Evolutionary conservation across 106 monocot species (phyloP).

Genomic region (Dendrobium catenatum): DNA sequence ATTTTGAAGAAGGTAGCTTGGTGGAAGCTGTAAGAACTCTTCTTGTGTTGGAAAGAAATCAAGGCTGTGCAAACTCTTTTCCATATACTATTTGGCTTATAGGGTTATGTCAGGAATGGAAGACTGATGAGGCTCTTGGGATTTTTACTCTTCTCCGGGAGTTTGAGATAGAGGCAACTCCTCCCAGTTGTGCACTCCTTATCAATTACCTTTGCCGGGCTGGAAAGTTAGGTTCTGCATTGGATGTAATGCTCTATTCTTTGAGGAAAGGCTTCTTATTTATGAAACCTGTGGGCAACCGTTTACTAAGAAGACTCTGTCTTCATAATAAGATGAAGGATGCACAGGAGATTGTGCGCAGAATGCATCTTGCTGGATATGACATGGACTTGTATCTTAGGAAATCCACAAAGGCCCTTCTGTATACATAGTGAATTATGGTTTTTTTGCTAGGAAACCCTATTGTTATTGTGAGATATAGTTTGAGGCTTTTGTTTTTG

Average conservation of each 20-base stretch:
- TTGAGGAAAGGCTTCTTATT: slow-evolving; percentile 51
- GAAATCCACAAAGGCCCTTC: slow-evolving; percentile 24
- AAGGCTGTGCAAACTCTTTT: slow-evolving; percentile 15
- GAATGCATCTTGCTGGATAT: slow-evolving; percentile 63
- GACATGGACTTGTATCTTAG: slow-evolving; percentile 56
- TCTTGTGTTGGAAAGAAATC: slow-evolving; percentile 34
- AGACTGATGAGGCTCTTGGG: slow-evolving; percentile 39
- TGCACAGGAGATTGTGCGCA: slow-evolving; percentile 35
- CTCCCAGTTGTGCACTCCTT: slow-evolving; percentile 47
- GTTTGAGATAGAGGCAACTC: slow-evolving; percentile 36
- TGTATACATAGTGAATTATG: slow-evolving; percentile 10
- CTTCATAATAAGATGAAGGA: slow-evolving; percentile 30
- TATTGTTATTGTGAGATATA: not conserved
- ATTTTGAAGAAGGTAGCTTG: slow-evolving; percentile 39
- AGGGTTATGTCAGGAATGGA: slow-evolving; percentile 54
- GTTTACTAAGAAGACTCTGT: slow-evolving; percentile 55
- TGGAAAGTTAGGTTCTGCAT: slow-evolving; percentile 33
- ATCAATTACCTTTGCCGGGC: slow-evolving; percentile 45
- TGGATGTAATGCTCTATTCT: slow-evolving; percentile 61
- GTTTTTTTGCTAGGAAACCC: not conserved
- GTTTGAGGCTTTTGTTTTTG: not conserved
- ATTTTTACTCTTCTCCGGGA: slow-evolving; percentile 49
- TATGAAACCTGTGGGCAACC: slow-evolving; percentile 42
- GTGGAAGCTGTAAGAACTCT: slow-evolving; percentile 46
- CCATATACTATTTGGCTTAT: slow-evolving; percentile 80